phyloP scores from a whole-genome alignment of 768 basidiomycete species.

The Russula dissimulans region DNA sequence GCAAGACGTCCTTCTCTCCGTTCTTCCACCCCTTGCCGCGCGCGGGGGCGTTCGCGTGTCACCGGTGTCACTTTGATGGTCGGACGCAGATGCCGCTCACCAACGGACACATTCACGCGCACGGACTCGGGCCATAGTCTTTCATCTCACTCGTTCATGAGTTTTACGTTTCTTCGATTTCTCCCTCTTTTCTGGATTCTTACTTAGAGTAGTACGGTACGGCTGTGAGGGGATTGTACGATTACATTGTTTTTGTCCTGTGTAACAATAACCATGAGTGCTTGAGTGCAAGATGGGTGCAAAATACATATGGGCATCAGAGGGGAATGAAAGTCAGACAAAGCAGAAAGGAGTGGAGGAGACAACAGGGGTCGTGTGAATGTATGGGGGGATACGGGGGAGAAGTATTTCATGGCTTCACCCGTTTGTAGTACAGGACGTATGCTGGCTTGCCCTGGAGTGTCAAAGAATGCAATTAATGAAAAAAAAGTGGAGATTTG shows the following conservation, averaged over 20 bases:
- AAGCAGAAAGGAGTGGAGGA: neutral
- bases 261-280: slow-evolving; percentile 20
- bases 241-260: slow-evolving; percentile 21
- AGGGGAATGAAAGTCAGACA: neutral
- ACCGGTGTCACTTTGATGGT: slow-evolving; percentile 35
- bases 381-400: neutral
- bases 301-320: slow-evolving; percentile 17
- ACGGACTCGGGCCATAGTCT: neutral
- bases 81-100: slow-evolving; percentile 18
- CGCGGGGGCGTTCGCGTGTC: slow-evolving; percentile 32
- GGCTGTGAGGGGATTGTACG: slow-evolving; percentile 7
- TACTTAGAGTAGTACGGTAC: slow-evolving; percentile 14
- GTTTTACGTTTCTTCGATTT: neutral
- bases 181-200: neutral
- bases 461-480: neutral
- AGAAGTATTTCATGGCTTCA: slow-evolving; percentile 13
- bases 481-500: slow-evolving; percentile 20
- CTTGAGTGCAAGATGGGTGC: slow-evolving; percentile 14
- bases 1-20: slow-evolving; percentile 64
- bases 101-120: slow-evolving; percentile 12
- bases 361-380: neutral
- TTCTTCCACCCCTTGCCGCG: slow-evolving; percentile 48
- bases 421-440: slow-evolving; percentile 71
- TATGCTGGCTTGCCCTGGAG: slow-evolving; percentile 60
- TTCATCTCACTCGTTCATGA: neutral